A percentile compares a stretch with the other conserved stretches of the same genome.
phyloP scores from a whole-genome alignment of 768 basidiomycete species.

The Russula sp. region DNA sequence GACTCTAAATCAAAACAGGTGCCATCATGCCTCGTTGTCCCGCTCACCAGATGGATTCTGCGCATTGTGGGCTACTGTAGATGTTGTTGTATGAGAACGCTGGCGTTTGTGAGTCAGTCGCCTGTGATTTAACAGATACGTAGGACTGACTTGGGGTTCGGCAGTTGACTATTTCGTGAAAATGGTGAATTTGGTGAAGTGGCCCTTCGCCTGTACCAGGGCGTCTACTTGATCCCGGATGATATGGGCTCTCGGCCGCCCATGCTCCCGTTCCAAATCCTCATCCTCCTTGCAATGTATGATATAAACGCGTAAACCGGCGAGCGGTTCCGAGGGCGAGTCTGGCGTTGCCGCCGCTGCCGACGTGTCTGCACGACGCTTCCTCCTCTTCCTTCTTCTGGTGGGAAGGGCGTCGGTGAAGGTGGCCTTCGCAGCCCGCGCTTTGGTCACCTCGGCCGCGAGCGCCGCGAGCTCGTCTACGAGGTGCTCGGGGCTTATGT shows the following conservation, averaged over 20 bases:
- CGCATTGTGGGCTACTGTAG: no score
- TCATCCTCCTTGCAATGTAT: slow-evolving; percentile 86
- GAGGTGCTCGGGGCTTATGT: slow-evolving; percentile 77
- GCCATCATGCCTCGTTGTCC: no score
- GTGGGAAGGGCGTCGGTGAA: not conserved
- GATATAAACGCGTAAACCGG: slow-evolving; percentile 65
- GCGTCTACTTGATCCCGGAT: slow-evolving; percentile 70
- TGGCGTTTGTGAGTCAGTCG: no score
- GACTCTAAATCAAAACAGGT: no score
- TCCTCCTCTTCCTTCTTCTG: slow-evolving; percentile 36
- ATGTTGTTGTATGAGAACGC: no score
- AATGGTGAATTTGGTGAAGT: slow-evolving; percentile 27
- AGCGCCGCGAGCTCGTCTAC: slow-evolving; percentile 66
- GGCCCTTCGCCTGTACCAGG: slow-evolving; percentile 50
- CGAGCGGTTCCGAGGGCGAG: slow-evolving; percentile 40
- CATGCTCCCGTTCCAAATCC: slow-evolving; percentile 41
- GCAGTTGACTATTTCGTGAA: no score
- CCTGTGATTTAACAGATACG: no score
- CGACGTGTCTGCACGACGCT: slow-evolving; percentile 35
- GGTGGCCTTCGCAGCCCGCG: slow-evolving; percentile 29
- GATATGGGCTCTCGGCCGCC: slow-evolving; percentile 51
- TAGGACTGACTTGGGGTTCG: no score
- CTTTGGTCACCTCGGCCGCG: slow-evolving; percentile 58
- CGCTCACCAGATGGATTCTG: no score
- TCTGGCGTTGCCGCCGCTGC: slow-evolving; percentile 3